These are phyloP conservation scores for Friedmanniomyces endolithicus DNA, from an alignment of 495 filamentous ascomycete species.

Conservation along the genomic window DNA sequence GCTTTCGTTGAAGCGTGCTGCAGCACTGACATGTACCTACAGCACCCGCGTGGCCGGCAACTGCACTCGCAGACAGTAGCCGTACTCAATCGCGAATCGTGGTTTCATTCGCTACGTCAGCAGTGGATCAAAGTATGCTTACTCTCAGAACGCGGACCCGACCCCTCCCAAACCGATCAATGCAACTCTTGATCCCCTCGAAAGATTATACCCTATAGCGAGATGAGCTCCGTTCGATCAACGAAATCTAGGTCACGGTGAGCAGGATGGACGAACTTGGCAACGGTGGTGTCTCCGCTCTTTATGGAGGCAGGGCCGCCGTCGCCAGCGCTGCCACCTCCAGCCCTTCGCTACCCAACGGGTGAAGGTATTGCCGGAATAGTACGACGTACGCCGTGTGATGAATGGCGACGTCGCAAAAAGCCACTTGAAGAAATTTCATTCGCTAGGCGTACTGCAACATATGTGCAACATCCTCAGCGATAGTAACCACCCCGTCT, in stretches of 20 bases:
- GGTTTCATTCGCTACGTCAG: conserved; percentile 33
- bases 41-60: conserved; percentile 22
- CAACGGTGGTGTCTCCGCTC: conserved; percentile 1
- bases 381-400: too few species aligned
- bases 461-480: too few species aligned
- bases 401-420: too few species aligned
- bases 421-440: too few species aligned
- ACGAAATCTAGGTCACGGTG: conserved; percentile 34
- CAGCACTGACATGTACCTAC: conserved; percentile 23
- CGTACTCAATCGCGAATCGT: conserved; percentile 41
- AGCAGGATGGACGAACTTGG: conserved; percentile 27
- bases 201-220: conserved; percentile 25
- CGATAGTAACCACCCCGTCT: too few species aligned
- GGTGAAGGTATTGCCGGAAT: too few species aligned
- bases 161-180: conserved; percentile 39
- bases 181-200: conserved; percentile 22
- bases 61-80: conserved; percentile 26
- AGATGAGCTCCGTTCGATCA: conserved; percentile 29
- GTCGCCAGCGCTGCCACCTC: too few species aligned
- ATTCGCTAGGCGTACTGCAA: too few species aligned
- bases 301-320: not conserved
- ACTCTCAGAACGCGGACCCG: conserved; percentile 28
- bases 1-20: conserved; percentile 22
- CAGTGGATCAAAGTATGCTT: not conserved
- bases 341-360: too few species aligned